These are phyloP conservation scores for Magnaporthiopsis rhizophila DNA, from an alignment of 2,329 filamentous ascomycete species.

Conservation along the genomic window DNA sequence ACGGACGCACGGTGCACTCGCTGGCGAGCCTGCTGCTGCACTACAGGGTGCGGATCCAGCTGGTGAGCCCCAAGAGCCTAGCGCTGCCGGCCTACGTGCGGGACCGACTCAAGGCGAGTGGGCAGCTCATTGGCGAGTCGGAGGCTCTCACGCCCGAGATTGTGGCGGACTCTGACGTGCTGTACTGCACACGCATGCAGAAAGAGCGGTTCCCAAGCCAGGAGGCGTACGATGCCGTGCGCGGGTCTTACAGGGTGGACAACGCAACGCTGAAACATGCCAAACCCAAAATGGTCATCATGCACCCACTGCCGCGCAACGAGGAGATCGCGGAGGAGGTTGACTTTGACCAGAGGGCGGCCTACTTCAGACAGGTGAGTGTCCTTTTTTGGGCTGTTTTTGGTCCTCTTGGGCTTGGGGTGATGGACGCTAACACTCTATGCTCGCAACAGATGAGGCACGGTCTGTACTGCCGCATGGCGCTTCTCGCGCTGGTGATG, in stretches of 20 bases:
- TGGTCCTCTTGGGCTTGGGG: background rate
- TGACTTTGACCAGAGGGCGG: conserved; percentile 92
- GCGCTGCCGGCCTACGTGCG: conserved; percentile 68
- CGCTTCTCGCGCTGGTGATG: conserved; percentile 89
- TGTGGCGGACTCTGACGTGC: conserved; percentile 75
- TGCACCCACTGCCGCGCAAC: conserved; percentile 93
- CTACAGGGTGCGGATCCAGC: conserved; percentile 91
- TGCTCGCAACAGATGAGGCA: conserved; percentile 73
- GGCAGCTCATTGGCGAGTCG: conserved; percentile 69
- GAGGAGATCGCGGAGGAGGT: conserved; percentile 92
- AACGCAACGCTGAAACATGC: conserved; percentile 84
- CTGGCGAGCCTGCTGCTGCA: conserved; percentile 88
- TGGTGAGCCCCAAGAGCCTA: conserved; percentile 76
- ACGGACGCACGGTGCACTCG: conserved; percentile 92
- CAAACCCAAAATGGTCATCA: conserved; percentile 86
- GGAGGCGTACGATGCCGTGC: conserved; percentile 76
- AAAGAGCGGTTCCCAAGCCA: conserved; percentile 87
- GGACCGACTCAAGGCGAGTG: conserved; percentile 61
- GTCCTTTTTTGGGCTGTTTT: background rate
- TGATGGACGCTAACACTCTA: conserved; percentile 31
- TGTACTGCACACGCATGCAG: conserved; percentile 96
- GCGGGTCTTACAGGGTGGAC: conserved; percentile 83
- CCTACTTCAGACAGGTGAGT: conserved; percentile 98
- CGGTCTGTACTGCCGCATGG: conserved; percentile 97
- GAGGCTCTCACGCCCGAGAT: conserved; percentile 80